Base-by-base conservation (phyloP, 1,139 yeast species). In the Sugiyamaella grinbergsii region DNA sequence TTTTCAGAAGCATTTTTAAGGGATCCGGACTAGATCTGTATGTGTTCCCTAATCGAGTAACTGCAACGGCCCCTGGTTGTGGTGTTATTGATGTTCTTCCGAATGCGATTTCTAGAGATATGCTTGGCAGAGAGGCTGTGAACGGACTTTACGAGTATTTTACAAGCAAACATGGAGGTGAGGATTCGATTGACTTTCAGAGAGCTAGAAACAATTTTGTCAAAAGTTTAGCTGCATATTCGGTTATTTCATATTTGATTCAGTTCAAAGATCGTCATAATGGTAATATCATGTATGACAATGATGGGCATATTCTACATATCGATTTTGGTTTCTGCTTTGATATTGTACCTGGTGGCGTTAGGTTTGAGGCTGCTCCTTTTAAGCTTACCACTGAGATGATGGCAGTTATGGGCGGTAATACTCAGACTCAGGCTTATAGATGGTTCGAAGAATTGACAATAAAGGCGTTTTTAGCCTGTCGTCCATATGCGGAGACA, bases 261-360 rank as follows among this genome's bases (percentile, higher is more conserved):
- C 98, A 93, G 66, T 90, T 94, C 74, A 94, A 94, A 69, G 99
- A 94, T 71, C 81, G 99, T 66, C 99, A 94, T 71, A 94, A 94
- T 69, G 99, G 99, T 69, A 94, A 94, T 70, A 93, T 94, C 60
- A 93, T 94, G 98, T 93, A 93, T 68, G 98, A 93, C 66, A 89
- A 83, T 55, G 86, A 87, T 58, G 99, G 99, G 2, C 97, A 93
- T 66, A 81, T 94, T 53, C 74, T 94, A 55, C 99, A 94, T 69
- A 88, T 94, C 70, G 99, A 94, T 72, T 94, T 94, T 72, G 98
- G 99, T 3, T 93, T 94, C 76, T 91, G 97, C 64, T 94, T 94
- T 69, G 98, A 94, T 71, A 93, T 94, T 71, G 98, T 89, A 33
- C 99, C 99, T 3, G 99, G 99, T 58, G 98, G 98, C 32, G 98